phyloP scores from a whole-genome alignment of 2,329 filamentous ascomycete genomes.

The Grosmannia serpens region DNA sequence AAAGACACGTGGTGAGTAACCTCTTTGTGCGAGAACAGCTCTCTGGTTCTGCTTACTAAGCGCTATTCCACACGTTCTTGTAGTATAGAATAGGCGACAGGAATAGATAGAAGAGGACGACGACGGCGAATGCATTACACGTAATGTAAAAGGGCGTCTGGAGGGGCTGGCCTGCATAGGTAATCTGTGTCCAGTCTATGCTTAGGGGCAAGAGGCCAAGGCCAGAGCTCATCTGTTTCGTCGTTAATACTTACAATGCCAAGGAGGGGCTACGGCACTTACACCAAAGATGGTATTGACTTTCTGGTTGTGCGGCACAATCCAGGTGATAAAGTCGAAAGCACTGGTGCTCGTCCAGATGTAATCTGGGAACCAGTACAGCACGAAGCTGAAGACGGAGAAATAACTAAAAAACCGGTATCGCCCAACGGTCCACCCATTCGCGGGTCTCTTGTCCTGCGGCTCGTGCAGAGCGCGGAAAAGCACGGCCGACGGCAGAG shows the following conservation, averaged over 20 bases:
- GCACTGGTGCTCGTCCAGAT: slow-evolving; percentile 31
- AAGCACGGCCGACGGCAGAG: slow-evolving; percentile 34
- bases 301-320: slow-evolving; percentile 28
- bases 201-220: slow-evolving; percentile 7
- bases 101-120: slow-evolving; percentile 43
- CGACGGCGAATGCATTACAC: slow-evolving; percentile 46
- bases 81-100: slow-evolving; percentile 48
- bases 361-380: slow-evolving; percentile 40
- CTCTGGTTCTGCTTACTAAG: too few relatives aligned
- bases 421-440: slow-evolving; percentile 30
- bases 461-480: slow-evolving; percentile 34
- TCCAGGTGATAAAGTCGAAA: slow-evolving; percentile 45
- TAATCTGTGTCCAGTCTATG: slow-evolving; percentile 11
- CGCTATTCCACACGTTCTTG: slow-evolving; percentile 44
- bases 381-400: slow-evolving; percentile 36
- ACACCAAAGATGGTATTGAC: slow-evolving; percentile 17
- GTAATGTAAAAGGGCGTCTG: slow-evolving; percentile 42
- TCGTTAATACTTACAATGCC: neutral
- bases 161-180: slow-evolving; percentile 5
- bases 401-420: slow-evolving; percentile 33
- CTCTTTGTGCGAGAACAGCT: neutral
- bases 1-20: neutral
- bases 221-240: slow-evolving; percentile 15
- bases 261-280: neutral
- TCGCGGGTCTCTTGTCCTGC: slow-evolving; percentile 22